Evolutionary conservation across 805 yeast genomes (phyloP).

Genomic region (Teunomyces cretensis): DNA sequence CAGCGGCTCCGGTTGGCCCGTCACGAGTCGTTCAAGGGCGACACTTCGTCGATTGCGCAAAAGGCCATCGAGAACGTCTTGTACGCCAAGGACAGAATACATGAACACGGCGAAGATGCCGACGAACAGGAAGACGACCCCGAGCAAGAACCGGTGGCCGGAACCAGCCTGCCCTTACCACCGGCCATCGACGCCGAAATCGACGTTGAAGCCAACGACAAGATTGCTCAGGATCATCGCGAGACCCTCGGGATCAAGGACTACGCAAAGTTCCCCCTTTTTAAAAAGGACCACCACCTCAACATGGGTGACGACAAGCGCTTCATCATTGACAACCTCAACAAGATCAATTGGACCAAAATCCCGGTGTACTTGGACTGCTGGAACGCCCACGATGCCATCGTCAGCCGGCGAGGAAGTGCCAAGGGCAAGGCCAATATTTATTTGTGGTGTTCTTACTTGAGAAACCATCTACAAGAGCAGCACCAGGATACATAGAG

Average conservation of each 20-base stretch:
- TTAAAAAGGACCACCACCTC: conserved; percentile 21
- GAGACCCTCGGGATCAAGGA: conserved; percentile 16
- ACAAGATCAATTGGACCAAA: conserved; percentile 71
- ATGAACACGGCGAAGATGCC: conserved; percentile 7
- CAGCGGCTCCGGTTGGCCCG: conserved; percentile 23
- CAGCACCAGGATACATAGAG: not conserved
- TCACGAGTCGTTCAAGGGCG: conserved; percentile 41
- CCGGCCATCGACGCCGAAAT: not conserved
- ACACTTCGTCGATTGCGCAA: conserved; percentile 38
- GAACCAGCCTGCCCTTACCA: no score
- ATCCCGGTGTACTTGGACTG: conserved; percentile 70
- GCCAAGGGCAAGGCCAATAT: conserved; percentile 54
- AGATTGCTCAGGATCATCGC: conserved; percentile 14
- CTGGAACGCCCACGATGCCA: conserved; percentile 83
- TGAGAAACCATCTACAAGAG: conserved; percentile 27
- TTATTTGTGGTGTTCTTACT: conserved; percentile 48
- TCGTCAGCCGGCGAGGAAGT: conserved; percentile 74
- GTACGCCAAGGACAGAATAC: conserved; percentile 31
- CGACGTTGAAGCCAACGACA: conserved; percentile 24
- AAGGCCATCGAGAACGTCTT: conserved; percentile 36
- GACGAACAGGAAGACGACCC: conserved; percentile 11
- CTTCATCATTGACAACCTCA: conserved; percentile 53
- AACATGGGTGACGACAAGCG: conserved; percentile 38
- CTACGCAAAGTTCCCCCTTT: conserved; percentile 26
- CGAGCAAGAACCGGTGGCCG: conserved; percentile 10